Percentiles rank a stretch among this genome's conserved stretches.
Evolutionary conservation across 495 filamentous ascomycete genomes (phyloP).

Genomic region (Neurospora tetraspora): DNA sequence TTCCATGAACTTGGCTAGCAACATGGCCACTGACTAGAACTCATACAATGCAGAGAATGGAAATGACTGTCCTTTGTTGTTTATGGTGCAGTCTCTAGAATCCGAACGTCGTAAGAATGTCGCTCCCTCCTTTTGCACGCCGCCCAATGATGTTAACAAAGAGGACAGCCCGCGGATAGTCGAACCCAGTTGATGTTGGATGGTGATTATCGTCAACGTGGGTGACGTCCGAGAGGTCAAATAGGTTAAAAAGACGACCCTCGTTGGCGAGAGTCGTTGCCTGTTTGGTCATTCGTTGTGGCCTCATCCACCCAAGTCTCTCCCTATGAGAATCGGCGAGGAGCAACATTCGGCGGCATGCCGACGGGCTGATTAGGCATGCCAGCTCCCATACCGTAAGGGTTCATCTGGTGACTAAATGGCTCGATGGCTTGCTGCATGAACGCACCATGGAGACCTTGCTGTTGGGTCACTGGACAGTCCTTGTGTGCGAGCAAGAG

Average conservation of each 20-base stretch:
- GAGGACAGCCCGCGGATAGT: not conserved
- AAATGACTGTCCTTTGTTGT: not conserved
- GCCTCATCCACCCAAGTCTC: not conserved
- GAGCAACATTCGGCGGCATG: constrained; percentile 17
- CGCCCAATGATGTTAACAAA: not conserved
- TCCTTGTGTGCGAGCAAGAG: constrained; percentile 92
- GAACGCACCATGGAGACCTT: constrained; percentile 61
- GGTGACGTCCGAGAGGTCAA: not conserved
- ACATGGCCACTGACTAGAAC: not conserved
- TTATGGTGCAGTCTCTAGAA: not conserved
- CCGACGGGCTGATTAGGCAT: constrained; percentile 45
- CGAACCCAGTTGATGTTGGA: not conserved
- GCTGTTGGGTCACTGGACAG: constrained; percentile 82
- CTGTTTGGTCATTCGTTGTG: not conserved
- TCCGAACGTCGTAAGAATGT: not conserved
- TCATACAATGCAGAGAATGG: not conserved
- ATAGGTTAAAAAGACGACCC: not conserved
- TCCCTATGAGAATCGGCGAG: constrained; percentile 39
- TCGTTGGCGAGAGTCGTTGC: not conserved
- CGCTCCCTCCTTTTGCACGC: not conserved
- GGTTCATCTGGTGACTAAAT: constrained; percentile 53
- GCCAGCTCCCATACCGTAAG: constrained; percentile 55
- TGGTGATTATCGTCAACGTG: not conserved
- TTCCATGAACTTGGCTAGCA: not conserved
- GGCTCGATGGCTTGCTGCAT: constrained; percentile 46